Base-by-base conservation (phyloP, 495 filamentous ascomycete species). In the Neurospora sp. region DNA sequence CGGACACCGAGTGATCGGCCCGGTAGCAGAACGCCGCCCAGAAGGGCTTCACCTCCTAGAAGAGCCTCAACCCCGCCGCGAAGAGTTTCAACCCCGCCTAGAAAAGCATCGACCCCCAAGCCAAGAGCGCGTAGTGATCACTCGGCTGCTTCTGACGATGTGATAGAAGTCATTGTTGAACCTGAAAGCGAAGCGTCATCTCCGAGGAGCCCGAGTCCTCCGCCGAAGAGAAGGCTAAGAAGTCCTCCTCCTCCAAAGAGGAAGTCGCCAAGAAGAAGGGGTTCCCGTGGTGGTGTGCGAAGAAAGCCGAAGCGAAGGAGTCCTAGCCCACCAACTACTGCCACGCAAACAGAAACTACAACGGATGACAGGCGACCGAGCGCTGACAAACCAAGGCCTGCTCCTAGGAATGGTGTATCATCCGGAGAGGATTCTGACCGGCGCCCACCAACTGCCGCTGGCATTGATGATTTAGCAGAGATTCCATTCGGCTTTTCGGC, bases 401-500 rank as follows among this genome's bases (percentile, higher is more conserved):
- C 42, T 44, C 42, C 4, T 69, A 20, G 8, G 71, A 41, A 45
- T 38, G 47, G 12, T 40, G 70, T 16, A 70, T n/a, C n/a, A 37
- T 80, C 78, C 1, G 75, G 75, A 39, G 74, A 71, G 18, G 79
- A 75, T n/a, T 81, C 81, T 35, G 72, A 77, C 9, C 39, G 78
- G 4, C 77, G 80, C 35, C 81, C 80, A 6, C 83, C 84, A 6
- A 83, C 79, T n/a, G 74, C 80, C n/a, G 71, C 78, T n/a, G 81
- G 77, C 20, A 84, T 79, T 73, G 80, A 86, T 72, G 83, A 85
- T 1, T 73, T 87, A 20, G 85, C 84, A 9, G 87, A 88, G 42
- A 87, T 88, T 44, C 87, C 86, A 1, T 81, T 87, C 71, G 87
- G 87, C 14, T 85, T 82, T 68, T 88, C 87, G 31, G 86, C 91